phyloP scores from a whole-genome alignment of 805 yeast species.

The Metschnikowia hibisci region DNA sequence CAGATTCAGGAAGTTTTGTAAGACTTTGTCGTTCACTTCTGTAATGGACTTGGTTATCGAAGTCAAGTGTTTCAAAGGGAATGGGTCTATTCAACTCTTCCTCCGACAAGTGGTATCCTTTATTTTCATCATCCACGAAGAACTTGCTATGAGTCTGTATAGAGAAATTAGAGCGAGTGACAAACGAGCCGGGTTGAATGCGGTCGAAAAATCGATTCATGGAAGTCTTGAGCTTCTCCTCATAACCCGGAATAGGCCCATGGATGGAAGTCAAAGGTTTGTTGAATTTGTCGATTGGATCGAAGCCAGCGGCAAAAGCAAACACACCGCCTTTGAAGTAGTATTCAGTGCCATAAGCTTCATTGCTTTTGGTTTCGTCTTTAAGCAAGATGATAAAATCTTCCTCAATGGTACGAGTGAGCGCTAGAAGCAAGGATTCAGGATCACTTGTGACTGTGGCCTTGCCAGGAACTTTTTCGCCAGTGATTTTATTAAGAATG shows the following conservation, averaged over 20 bases:
- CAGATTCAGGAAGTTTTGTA: constrained; percentile 48
- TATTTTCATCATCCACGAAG: constrained; percentile 38
- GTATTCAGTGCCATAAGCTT: constrained; percentile 34
- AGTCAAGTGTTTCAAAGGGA: constrained; percentile 29
- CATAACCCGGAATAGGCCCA: constrained; percentile 42
- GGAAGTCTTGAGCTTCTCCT: constrained; percentile 33
- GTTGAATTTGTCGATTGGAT: constrained; percentile 36
- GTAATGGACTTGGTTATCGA: constrained; percentile 46
- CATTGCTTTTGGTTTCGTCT: constrained; percentile 27
- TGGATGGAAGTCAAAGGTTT: constrained; percentile 37
- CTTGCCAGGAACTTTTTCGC: constrained; percentile 20
- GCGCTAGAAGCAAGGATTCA: constrained; percentile 20
- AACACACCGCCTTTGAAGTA: constrained; percentile 42
- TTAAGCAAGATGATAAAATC: constrained; percentile 38
- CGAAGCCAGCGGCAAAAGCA: constrained; percentile 45
- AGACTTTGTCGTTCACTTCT: constrained; percentile 59
- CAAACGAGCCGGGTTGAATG: constrained; percentile 34
- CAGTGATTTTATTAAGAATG: constrained; percentile 28
- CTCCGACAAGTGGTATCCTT: constrained; percentile 34
- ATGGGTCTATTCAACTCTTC: constrained; percentile 24
- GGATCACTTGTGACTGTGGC: constrained; percentile 9
- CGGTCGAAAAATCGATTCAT: constrained; percentile 41
- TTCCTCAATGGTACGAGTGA: constrained; percentile 35
- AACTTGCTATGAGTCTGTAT: constrained; percentile 31
- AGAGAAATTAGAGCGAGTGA: constrained; percentile 39